A percentile compares a stretch with the other conserved stretches of the same genome.
Conservation (phyloP, 2,329 filamentous ascomycete genomes). For the Samsoniella hepiali region DNA sequence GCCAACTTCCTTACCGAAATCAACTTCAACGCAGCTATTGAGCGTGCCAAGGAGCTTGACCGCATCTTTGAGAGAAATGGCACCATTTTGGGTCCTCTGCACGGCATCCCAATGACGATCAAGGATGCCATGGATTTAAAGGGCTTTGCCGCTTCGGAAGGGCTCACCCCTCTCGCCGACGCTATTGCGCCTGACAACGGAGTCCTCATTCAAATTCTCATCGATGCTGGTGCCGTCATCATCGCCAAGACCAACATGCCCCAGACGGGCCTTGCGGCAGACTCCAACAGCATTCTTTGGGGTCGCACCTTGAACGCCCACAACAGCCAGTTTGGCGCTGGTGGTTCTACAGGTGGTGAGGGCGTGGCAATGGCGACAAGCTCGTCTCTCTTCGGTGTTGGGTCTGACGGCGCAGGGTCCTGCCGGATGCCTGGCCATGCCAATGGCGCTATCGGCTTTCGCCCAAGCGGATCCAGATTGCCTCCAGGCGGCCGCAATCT, state of each 20-base stretch:
- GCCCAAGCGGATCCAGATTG: conserved; percentile 1
- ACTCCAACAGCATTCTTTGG: conserved; percentile 12
- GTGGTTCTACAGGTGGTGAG: conserved; percentile 4
- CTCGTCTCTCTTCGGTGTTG: conserved; percentile 4
- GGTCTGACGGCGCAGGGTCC: conserved; percentile 3
- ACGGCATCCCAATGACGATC: conserved; percentile 55
- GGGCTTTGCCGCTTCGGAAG: conserved; percentile 42
- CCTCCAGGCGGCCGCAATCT: background rate
- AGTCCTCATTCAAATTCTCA: conserved; percentile 28
- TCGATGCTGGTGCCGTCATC: conserved; percentile 24
- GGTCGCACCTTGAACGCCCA: conserved; percentile 2
- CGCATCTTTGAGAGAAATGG: background rate
- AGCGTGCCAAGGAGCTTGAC: conserved; percentile 24
- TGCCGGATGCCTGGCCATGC: conserved; percentile 8
- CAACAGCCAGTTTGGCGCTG: conserved; percentile 7
- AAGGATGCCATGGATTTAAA: conserved; percentile 41
- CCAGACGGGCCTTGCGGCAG: conserved; percentile 11
- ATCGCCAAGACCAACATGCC: conserved; percentile 16
- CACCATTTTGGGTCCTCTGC: conserved; percentile 48
- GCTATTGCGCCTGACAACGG: conserved; percentile 28
- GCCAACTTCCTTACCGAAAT: conserved; percentile 47
- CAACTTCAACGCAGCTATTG: conserved; percentile 43
- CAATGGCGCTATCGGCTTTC: conserved; percentile 8
- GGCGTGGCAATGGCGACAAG: background rate
- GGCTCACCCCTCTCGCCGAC: conserved; percentile 29